Base-by-base conservation (phyloP, 345 rosid genomes). In the Salix dunnii region DNA sequence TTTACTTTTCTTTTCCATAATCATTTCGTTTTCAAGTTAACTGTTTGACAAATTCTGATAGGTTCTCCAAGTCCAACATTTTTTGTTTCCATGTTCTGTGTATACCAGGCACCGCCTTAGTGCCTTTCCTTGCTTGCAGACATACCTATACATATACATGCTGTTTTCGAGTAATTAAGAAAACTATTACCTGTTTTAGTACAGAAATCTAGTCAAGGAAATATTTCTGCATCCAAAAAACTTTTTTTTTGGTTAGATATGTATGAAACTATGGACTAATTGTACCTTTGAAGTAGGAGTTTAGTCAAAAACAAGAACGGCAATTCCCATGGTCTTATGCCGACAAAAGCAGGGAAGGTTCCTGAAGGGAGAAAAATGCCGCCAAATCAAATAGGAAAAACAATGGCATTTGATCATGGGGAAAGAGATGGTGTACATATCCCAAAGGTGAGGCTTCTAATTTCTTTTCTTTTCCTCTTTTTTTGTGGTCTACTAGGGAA, bases 321-420 rank as follows among this genome's bases (percentile, higher is more conserved):
- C 61, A 70, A n/a, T 78, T 75, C 71, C 30, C 74, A 73, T 67
- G 73, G 69, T 49, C 75, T 73, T 76, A 43, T 77, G 43, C 71
- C 75, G 60, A 70, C 74, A 78, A 86, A 78, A 76, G 67, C 75
- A 53, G 76, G 61, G 55, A 87, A 77, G 78, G 90, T 78, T 68
- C 71, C 73, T 51, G 90, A 80, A 63, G 84, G 60, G 35, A 60
- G 38, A 76, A 83, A 68, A 38, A 17, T 58, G 77, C 63, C 28
- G 5, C 33, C 25, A 33, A 75, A 78, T 74, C 76, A 82, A 38
- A 38, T 72, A 13, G 76, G 77, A 77, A 77, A 75, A 74, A 55
- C 68, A 36, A 49, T 30, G 35, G 87, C 73, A 83, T 81, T 81
- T 75, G 80, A 78, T 63, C 77, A 78, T 75, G 79, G 27, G 64